A percentile compares a stretch with the other conserved stretches of the same genome.
These are phyloP conservation scores for Dipodascus geniculatus DNA, from an alignment of 805 yeast genomes.

Conservation along the genomic window DNA sequence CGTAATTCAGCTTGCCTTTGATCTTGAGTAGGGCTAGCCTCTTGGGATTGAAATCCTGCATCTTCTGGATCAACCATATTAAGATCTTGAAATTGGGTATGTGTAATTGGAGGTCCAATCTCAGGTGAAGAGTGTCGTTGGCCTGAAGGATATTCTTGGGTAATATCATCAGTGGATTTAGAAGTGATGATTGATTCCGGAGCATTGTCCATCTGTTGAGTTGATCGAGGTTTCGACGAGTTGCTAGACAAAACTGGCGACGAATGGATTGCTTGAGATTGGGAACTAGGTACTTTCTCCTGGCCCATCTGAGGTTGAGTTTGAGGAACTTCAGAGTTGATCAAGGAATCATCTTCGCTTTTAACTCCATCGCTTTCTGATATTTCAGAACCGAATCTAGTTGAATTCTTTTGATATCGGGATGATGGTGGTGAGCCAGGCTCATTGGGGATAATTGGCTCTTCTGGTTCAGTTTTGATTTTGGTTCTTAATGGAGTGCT, in stretches of 20 bases:
- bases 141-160: not conserved
- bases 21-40: not conserved
- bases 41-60: not conserved
- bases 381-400: not conserved
- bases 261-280: not conserved
- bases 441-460: not conserved
- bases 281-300: not conserved
- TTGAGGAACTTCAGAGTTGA: not conserved
- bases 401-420: too few relatives aligned
- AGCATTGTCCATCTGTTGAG: too few relatives aligned
- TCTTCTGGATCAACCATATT: not conserved
- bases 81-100: too few relatives aligned
- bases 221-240: too few relatives aligned
- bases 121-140: not conserved
- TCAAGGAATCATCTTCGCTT: not conserved
- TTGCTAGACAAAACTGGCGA: not conserved
- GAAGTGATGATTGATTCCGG: too few relatives aligned
- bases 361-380: not conserved
- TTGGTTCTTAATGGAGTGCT: not conserved
- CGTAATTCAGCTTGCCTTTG: not conserved
- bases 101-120: not conserved
- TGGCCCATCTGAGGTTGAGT: not conserved
- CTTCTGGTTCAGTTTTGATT: not conserved
- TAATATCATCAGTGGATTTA: too few relatives aligned
- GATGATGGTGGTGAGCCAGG: not conserved